phyloP scores from a whole-genome alignment of 1,284 basidiomycete species.

The Phenoliferia sp. region DNA sequence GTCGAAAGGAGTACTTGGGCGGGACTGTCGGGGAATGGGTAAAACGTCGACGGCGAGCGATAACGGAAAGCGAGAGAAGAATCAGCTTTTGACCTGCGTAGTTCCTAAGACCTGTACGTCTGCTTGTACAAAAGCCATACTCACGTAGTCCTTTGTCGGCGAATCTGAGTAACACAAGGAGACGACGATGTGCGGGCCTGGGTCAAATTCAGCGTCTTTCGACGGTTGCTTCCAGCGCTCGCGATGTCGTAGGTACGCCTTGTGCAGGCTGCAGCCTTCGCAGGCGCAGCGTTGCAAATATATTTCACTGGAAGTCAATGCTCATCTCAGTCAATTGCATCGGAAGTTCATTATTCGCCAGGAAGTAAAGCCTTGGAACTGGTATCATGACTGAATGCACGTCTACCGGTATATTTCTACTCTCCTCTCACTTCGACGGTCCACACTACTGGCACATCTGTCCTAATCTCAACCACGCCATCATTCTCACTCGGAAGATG shows the following conservation, averaged over 20 bases:
- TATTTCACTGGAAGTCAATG: too few relatives aligned
- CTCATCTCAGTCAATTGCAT: too few relatives aligned
- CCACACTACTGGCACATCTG: conserved; percentile 83
- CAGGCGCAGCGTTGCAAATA: too few relatives aligned
- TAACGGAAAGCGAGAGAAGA: not conserved
- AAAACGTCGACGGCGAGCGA: not conserved
- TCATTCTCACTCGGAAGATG: conserved; percentile 57
- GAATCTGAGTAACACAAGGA: not conserved
- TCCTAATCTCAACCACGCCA: conserved; percentile 66
- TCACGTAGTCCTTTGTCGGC: conserved; percentile 1
- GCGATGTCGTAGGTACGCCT: too few relatives aligned
- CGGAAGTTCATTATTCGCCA: too few relatives aligned
- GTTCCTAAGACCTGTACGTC: not conserved
- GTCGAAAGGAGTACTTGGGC: conserved; percentile 1
- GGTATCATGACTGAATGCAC: too few relatives aligned
- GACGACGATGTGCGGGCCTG: not conserved
- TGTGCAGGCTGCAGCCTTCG: too few relatives aligned
- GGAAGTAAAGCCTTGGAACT: too few relatives aligned
- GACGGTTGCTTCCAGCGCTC: too few relatives aligned
- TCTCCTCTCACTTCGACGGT: conserved; percentile 55
- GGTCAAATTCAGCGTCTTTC: not conserved
- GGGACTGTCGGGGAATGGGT: not conserved
- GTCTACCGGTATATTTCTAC: not conserved
- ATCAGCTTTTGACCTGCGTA: not conserved
- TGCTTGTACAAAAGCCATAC: not conserved